Evolutionary conservation across 176 grass and related monocot genomes (phyloP), one percentile per base, ranked within the genome.

Genomic region (Microstegium vimineum): DNA sequence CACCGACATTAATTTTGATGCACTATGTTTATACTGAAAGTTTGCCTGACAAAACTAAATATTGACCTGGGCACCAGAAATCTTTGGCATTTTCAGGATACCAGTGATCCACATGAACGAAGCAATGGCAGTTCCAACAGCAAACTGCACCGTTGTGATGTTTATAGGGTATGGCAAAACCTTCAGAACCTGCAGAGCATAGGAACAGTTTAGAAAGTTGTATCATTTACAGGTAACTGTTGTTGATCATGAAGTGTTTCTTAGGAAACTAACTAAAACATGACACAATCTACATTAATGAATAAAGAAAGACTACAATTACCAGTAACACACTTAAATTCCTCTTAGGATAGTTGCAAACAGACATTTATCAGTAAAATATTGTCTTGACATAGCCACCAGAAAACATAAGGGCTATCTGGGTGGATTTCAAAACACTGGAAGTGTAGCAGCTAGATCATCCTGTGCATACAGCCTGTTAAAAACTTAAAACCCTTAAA

Each of bases 151-250:
- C 1, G 74, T 85, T 70, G 94, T 97, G 75, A 97, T 89, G 82
- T 92, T 97, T 81, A 97, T 88, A 16, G 91, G 91, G 68, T 87
- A 97, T 4, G 91, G 88, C 35, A 90, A 94, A 38, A 91, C 89
- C 66, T 97, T 89, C 28, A 97, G 56, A 83, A 97, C 89, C 94
- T 97, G 91, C 52, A 33, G 30, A 46, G 25, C 32, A 77, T 1
- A 77, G 17, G 11, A 67, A 74, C 9, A 77, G 51, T 63, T 16
- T 45, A 56, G 18, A 52, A 30, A 61, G 60, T 78, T 30, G 23
- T 31, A 74, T 54, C 26, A 43, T 26, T 35, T 66, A 52, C 47
- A 36, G 5, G 10, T 2, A 62, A 46, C 22, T 22, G 11, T 31
- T 35, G 59, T 12, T 14, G 22, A 23, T 13, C 14, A 31, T 35